Base-by-base conservation (phyloP, 345 rosid species). In the Excoecaria agallocha region DNA sequence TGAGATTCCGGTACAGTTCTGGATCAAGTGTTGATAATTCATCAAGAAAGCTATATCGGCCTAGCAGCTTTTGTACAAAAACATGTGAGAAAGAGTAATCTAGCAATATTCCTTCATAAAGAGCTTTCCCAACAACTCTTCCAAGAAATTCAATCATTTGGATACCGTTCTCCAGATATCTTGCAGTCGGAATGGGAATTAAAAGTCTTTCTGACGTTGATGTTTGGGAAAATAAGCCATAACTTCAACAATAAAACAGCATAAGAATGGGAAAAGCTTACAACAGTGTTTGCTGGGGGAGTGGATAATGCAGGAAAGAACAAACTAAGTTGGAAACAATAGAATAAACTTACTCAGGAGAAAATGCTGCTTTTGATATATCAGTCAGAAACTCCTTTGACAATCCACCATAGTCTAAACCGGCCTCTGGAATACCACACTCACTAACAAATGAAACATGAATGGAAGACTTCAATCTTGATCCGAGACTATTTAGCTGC, bases 61-160 rank as follows among this genome's bases (percentile, higher is more conserved):
- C 98, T 76, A 94, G 83, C 71, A 94, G 90, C 84, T 94, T 94
- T 82, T 86, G 98, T 64, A 94, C 90, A 80, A 94, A 94, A 76
- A 89, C 97, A 75, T 86, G 97, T 41, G 98, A 89, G 86, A 94
- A 94, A 41, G 93, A 87, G 81, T 92, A 94, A 84, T 94, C 98
- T 69, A 92, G 88, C 79, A 94, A 81, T 77, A 94, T 91, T 81
- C 98, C 98, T 82, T 94, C 98, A 72, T 94, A 94, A 43, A 94
- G 90, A 74, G 98, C 98, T 89, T 94, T 91, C 72, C 98, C 98
- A 69, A 94, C 98, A 79, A 94, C 87, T 82, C 97, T 89, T 76
- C 98, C 98, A 75, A 94, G 97, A 79, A 94, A 94, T 83, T 92
- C 98, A 83, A 94, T 88, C 98, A 89, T 90, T 86, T 85, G 91